Evolutionary conservation across 768 basidiomycete genomes (phyloP).

Genomic region (Suillus americanus): DNA sequence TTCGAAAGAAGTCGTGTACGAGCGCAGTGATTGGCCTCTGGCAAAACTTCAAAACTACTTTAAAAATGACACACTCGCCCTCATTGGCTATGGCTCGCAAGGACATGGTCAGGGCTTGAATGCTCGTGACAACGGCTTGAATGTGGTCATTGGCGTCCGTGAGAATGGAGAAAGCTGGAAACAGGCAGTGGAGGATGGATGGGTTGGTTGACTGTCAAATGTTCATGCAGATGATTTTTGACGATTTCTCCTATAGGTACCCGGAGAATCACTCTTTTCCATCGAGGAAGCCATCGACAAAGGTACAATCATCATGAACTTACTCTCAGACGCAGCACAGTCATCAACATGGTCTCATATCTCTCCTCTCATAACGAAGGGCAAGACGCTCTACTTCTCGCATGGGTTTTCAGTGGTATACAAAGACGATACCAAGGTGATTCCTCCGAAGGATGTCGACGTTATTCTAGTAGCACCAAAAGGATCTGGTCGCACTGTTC

Average conservation of each 20-base stretch:
- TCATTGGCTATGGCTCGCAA: conserved; percentile 99
- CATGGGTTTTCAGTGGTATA: conserved; percentile 99
- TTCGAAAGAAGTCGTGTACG: conserved; percentile 89
- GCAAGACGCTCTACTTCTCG: conserved; percentile 99
- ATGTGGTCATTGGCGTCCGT: conserved; percentile 98
- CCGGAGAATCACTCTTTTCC: conserved; percentile 96
- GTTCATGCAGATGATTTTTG: not conserved
- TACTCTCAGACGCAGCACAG: conserved; percentile 98
- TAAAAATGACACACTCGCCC: conserved; percentile 98
- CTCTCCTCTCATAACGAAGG: conserved; percentile 96
- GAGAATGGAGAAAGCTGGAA: conserved; percentile 96
- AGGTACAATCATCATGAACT: conserved; percentile 99
- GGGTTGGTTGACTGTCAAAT: conserved; percentile 52
- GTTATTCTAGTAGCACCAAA: conserved; percentile 99
- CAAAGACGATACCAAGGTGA: conserved; percentile 94
- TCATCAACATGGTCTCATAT: conserved; percentile 90
- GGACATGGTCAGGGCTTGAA: conserved; percentile 99
- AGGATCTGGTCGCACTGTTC: conserved; percentile 97
- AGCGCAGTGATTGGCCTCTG: conserved; percentile 96
- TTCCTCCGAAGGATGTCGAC: conserved; percentile 93
- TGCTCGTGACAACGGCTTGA: conserved; percentile 97
- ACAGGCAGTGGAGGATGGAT: conserved; percentile 93
- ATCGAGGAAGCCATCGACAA: conserved; percentile 96
- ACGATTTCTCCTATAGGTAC: conserved; percentile 47
- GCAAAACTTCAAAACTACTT: conserved; percentile 99